Conservation (phyloP, 2,329 filamentous ascomycete species). For the Sporothrix brasiliensis region DNA sequence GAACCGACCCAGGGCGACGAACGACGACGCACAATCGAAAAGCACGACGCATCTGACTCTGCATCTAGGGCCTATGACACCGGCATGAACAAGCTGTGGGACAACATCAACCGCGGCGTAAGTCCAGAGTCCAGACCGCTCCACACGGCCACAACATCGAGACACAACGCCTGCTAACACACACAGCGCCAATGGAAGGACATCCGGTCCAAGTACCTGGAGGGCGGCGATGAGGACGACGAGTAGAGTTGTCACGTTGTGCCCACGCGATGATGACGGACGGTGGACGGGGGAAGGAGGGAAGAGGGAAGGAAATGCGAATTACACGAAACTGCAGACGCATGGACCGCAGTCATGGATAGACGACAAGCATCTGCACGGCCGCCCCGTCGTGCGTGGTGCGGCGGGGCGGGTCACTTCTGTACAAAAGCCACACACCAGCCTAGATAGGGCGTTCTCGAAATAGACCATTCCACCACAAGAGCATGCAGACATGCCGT, state of each 20-base stretch:
- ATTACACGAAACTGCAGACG: not conserved
- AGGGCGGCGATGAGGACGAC: conserved; percentile 69
- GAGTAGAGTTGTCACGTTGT: conserved; percentile 47
- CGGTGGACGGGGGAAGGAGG: not conserved
- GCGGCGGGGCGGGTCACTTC: not conserved
- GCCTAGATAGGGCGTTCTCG: not conserved
- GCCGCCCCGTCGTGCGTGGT: conserved; percentile 17
- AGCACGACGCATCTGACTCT: conserved; percentile 21
- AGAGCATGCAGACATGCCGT: not conserved
- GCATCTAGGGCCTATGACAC: conserved; percentile 76
- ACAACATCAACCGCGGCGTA: conserved; percentile 89
- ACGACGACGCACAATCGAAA: not conserved
- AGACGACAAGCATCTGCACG: not conserved
- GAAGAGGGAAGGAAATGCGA: not conserved
- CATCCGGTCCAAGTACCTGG: conserved; percentile 86
- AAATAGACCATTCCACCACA: conserved; percentile 16
- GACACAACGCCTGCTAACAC: conserved; percentile 4
- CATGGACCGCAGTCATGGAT: not conserved
- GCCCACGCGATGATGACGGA: not conserved
- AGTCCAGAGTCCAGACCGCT: conserved; percentile 47
- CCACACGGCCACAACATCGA: not conserved
- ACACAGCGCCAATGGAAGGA: conserved; percentile 98
- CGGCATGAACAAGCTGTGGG: conserved; percentile 83
- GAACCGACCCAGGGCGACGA: conserved; percentile 41
- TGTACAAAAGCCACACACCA: conserved; percentile 26